phyloP scores from a whole-genome alignment of 2,329 filamentous ascomycete genomes.

The Coniella vitis region DNA sequence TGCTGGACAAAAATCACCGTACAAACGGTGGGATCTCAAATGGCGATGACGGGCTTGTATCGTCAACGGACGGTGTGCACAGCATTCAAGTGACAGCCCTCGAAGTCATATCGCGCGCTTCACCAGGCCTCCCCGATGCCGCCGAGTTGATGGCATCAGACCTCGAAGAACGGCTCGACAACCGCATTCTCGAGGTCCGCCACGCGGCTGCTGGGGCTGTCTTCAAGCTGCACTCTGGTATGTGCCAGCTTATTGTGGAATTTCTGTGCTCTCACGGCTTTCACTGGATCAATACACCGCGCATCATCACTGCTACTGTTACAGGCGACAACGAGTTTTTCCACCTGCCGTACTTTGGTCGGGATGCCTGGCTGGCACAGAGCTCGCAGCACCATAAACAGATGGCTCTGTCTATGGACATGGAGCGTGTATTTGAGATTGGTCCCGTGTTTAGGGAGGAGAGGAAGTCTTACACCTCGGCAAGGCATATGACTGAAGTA shows the following conservation, averaged over 20 bases:
- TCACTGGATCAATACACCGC: not conserved
- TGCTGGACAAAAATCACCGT: not conserved
- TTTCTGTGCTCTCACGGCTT: not conserved
- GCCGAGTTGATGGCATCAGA: not conserved
- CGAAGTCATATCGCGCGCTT: not conserved
- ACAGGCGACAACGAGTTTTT: constrained; percentile 42
- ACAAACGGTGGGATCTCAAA: not conserved
- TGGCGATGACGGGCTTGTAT: too few species aligned
- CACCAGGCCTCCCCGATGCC: not conserved
- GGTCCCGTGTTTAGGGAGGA: constrained; percentile 62
- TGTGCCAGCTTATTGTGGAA: not conserved
- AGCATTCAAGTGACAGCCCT: not conserved
- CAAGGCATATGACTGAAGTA: constrained; percentile 53
- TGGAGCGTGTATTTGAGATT: constrained; percentile 58
- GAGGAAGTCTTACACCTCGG: constrained; percentile 53
- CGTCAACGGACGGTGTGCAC: not conserved
- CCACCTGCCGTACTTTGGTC: constrained; percentile 59
- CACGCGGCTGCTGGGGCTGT: not conserved
- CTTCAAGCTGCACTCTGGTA: not conserved
- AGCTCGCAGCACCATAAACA: constrained; percentile 62
- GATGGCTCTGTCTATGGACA: constrained; percentile 59
- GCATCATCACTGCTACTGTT: not conserved
- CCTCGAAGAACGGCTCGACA: not conserved
- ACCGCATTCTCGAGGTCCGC: not conserved
- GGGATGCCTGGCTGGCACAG: constrained; percentile 55